Conservation (phyloP, 2,329 filamentous ascomycete species). For the Diaporthe australafricana region DNA sequence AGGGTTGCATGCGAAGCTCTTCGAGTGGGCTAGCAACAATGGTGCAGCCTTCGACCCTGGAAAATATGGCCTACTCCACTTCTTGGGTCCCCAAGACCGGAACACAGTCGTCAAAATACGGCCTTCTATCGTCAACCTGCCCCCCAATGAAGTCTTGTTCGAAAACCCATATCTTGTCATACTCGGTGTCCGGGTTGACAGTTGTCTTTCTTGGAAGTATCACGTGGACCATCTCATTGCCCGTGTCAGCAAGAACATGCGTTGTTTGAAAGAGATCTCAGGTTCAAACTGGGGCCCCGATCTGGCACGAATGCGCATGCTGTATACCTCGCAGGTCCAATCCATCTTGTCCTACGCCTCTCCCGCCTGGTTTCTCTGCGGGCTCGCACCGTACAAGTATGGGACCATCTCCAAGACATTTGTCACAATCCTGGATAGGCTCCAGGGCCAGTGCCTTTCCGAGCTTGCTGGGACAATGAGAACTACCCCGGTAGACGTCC, state of each 20-base stretch:
- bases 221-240: background rate
- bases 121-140: background rate
- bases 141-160: background rate
- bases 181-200: background rate
- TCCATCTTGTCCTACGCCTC: background rate
- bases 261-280: background rate
- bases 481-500: background rate
- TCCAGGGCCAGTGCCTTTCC: background rate
- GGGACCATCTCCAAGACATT: background rate
- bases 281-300: background rate
- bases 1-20: background rate
- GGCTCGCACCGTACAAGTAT: background rate
- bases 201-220: background rate
- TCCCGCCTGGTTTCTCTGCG: background rate
- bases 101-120: background rate
- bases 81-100: background rate
- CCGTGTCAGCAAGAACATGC: background rate
- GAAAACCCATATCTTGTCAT: background rate
- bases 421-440: background rate
- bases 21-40: background rate
- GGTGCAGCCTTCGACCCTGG: background rate
- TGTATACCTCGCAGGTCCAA: background rate
- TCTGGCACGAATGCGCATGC: background rate
- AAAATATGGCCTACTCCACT: background rate
- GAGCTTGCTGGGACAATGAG: background rate